Evolutionary conservation across 2,329 filamentous ascomycete genomes (phyloP).

Genomic region (Lachnellula hyalina): DNA sequence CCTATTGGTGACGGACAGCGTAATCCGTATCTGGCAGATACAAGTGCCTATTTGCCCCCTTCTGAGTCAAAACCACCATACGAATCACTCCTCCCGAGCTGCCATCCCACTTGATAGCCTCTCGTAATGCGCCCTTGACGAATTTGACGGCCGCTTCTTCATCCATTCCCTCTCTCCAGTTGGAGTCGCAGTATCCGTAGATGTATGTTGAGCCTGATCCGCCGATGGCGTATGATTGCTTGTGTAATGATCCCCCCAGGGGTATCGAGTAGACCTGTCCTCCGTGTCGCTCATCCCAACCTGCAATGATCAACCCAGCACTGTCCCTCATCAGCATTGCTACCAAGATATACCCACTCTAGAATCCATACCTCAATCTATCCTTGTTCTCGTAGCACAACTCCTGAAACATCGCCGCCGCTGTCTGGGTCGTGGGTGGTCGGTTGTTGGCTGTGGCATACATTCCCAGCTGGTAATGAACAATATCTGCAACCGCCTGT

Average conservation of each 20-base stretch:
- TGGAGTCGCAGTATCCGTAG: slow-evolving; percentile 95
- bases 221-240: slow-evolving; percentile 91
- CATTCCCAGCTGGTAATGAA: slow-evolving; percentile 91
- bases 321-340: slow-evolving; percentile 41
- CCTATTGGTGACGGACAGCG: slow-evolving; percentile 45
- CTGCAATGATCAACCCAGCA: slow-evolving; percentile 96
- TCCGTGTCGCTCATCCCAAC: slow-evolving; percentile 90
- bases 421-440: slow-evolving; percentile 88
- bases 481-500: slow-evolving; percentile 95
- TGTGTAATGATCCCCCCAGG: slow-evolving; percentile 92
- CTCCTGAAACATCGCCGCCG: slow-evolving; percentile 94
- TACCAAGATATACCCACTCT: background rate
- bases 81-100: slow-evolving; percentile 97
- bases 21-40: slow-evolving; percentile 94
- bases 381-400: slow-evolving; percentile 98
- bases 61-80: slow-evolving; percentile 90
- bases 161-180: slow-evolving; percentile 94
- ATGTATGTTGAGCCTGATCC: slow-evolving; percentile 98
- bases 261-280: slow-evolving; percentile 98
- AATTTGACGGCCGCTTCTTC: slow-evolving; percentile 87
- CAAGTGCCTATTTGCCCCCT: slow-evolving; percentile 86
- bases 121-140: slow-evolving; percentile 82
- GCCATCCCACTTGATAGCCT: slow-evolving; percentile 99
- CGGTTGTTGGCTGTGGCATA: slow-evolving; percentile 88
- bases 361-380: slow-evolving; percentile 64